Evolutionary conservation across 192 early-diverging fungal genomes (phyloP), one percentile per base, ranked within the genome.

Genomic region (Chytriomyces hyalinus): DNA sequence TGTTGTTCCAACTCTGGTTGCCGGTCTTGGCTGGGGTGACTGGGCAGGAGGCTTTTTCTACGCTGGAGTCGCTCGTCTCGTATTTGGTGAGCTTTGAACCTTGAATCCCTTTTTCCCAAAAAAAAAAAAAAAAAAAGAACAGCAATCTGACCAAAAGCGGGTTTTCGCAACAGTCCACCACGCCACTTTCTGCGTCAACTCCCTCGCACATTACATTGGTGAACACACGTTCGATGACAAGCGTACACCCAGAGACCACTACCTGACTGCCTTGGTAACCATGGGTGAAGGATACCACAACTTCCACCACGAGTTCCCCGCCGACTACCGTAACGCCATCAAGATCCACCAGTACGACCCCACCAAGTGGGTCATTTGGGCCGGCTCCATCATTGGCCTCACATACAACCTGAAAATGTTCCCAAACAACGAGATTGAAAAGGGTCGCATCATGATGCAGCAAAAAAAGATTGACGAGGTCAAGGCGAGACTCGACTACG

Each of bases 1-100:
- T 49, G 72, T 93, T 47, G 78, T 97, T 70, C 97, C 97, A 4
- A 94, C 90, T 10, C 64, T 90, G 13, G 89, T 97, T 61, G 92
- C 95, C 65, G 97, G 97, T 28, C 78, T 94, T 73, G 87, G 88
- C 63, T 85, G 81, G 83, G 84, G 84, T 24, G 87, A 88, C 81
- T 92, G 91, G 46, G 76, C 67, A n/a, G 87, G 87, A 57, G 85
- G 84, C 13, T 89, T 78, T 76, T 81, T 84, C 47, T 89, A 73
- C 59, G 82, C 83, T 43, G 86, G 81, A 17, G 79, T 87, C 75
- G 65, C 79, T 26, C 84, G 86, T 65, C 82, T 87, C 53, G 77
- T 89, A 57, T 69, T 86, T 45, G 48, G 73, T 75, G 65, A 45
- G 20, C 13, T 9, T 57, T 57, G 0, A 15, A 15, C n/a, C 53